These are phyloP conservation scores for Irpex sp. DNA, from an alignment of 1,284 basidiomycete species.

Conservation along the genomic window DNA sequence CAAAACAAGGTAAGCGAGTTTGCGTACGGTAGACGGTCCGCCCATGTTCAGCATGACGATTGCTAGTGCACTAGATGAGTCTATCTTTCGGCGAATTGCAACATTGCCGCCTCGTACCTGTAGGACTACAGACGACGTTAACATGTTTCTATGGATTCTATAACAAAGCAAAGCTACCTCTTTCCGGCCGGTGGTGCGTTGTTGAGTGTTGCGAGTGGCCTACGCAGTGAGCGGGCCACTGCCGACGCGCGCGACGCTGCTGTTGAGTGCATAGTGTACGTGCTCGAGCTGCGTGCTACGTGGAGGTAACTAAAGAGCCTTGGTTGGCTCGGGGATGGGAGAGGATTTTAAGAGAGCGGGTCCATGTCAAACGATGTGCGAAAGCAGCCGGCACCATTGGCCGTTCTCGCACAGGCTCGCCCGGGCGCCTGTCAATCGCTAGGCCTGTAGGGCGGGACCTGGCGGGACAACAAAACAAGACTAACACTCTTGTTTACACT, in stretches of 20 bases:
- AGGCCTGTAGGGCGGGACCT: background rate
- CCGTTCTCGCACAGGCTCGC: background rate
- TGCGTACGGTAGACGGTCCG: constrained; percentile 83
- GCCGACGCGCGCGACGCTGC: background rate
- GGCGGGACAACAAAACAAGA: background rate
- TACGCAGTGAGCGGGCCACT: background rate
- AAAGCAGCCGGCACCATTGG: background rate
- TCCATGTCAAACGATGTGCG: background rate
- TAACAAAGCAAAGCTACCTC: constrained; percentile 25
- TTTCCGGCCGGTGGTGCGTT: constrained; percentile 31
- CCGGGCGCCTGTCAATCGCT: background rate
- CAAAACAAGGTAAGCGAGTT: background rate
- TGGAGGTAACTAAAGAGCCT: background rate
- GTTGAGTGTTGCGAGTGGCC: constrained; percentile 29
- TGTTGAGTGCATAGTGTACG: background rate
- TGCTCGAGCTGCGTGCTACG: background rate
- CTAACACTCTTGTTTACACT: background rate
- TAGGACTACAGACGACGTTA: constrained; percentile 41
- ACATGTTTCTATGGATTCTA: background rate
- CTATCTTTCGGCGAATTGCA: background rate
- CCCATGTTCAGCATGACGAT: constrained; percentile 99
- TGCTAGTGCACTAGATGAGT: constrained; percentile 40
- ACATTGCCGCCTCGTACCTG: constrained; percentile 41
- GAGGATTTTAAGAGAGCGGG: background rate
- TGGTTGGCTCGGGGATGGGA: background rate